A percentile compares a stretch with the other conserved stretches of the same genome.
Evolutionary conservation across 208 protist genomes (phyloP).

Genomic region (Leishmania gerbilli): DNA sequence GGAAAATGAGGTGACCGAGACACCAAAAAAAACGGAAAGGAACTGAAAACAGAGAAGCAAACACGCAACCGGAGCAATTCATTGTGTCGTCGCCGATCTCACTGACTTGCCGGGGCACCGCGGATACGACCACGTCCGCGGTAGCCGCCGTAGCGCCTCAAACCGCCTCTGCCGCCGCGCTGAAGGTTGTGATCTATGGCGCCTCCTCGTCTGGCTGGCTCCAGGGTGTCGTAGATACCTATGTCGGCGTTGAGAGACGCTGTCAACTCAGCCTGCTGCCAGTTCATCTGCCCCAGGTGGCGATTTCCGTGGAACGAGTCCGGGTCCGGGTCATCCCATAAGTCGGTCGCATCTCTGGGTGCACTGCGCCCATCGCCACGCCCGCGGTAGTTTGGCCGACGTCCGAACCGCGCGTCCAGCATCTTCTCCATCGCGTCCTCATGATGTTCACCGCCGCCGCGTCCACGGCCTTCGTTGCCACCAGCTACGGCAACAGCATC

Average conservation of each 20-base stretch:
- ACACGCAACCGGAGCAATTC: not conserved
- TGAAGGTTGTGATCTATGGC: conserved; percentile 14
- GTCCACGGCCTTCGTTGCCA: not conserved
- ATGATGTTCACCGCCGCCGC: not conserved
- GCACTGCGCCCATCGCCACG: conserved; percentile 21
- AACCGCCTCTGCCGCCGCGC: conserved; percentile 20
- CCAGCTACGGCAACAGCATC: conserved; percentile 1
- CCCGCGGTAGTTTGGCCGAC: conserved; percentile 28
- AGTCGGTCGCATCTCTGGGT: conserved; percentile 31
- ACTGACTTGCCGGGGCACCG: conserved; percentile 4
- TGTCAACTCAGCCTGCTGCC: conserved; percentile 71
- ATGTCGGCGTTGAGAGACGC: conserved; percentile 15
- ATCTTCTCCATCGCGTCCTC: conserved; percentile 37
- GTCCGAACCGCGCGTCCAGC: conserved; percentile 39
- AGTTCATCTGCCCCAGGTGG: conserved; percentile 64
- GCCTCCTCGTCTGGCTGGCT: conserved; percentile 15
- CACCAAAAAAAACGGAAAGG: conserved; percentile 15
- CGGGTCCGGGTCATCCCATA: conserved; percentile 86
- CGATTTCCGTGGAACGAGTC: conserved; percentile 72
- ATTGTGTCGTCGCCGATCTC: not conserved
- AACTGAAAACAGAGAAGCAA: conserved; percentile 9
- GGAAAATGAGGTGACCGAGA: not conserved
- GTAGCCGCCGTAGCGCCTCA: conserved; percentile 10
- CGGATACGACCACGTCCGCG: conserved; percentile 20
- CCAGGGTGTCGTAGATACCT: conserved; percentile 20